Evolutionary conservation across 331 rosid species (phyloP), one percentile per base, ranked within the genome.

Genomic region (Telfairia occidentalis): DNA sequence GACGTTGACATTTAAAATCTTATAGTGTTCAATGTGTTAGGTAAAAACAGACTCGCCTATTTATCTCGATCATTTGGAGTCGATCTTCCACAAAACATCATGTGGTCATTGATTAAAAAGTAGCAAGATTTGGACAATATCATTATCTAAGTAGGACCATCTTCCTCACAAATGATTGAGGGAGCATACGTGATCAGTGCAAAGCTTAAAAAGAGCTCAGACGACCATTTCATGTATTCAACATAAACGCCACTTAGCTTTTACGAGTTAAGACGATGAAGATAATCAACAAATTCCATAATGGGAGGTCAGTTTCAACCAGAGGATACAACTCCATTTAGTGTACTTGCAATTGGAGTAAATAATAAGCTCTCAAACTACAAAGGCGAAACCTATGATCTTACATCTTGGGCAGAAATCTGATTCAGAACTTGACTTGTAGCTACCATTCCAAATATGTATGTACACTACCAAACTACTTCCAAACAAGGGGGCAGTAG

Each of bases 381-480:
- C 54, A 16, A 57, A 55, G 29, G 35, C 38, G 30, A 43, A 18
- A 55, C 66, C 55, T 58, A 42, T 57, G 55, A 29, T 54, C 50
- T 60, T 38, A 13, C 5, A 73, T 30, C 40, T 73, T 19, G 24
- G 64, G 34, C 9, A n/a, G 48, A 40, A 19, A 67, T 40, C 49
- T 8, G 73, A 67, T 67, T 67, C 53, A 24, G 53, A 67, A 67
- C 10, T 37, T 40, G 19, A 13, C 35, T 29, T 11, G 59, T 38
- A 66, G 18, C 76, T 30, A 72, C 76, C 23, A 48, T 50, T 48
- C 50, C 78, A 75, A 55, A 24, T 61, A 18, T 58, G 32, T 74
- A 73, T 73, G 19, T 54, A 75, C 78, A 58, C 54, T 32, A 54
- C 65, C 55, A 40, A 55, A 58, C 57, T 19, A 54, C 29, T 53